These are phyloP conservation scores for Phytophthora sojae DNA, from an alignment of 352 stramenopile species.

Conservation along the genomic window DNA sequence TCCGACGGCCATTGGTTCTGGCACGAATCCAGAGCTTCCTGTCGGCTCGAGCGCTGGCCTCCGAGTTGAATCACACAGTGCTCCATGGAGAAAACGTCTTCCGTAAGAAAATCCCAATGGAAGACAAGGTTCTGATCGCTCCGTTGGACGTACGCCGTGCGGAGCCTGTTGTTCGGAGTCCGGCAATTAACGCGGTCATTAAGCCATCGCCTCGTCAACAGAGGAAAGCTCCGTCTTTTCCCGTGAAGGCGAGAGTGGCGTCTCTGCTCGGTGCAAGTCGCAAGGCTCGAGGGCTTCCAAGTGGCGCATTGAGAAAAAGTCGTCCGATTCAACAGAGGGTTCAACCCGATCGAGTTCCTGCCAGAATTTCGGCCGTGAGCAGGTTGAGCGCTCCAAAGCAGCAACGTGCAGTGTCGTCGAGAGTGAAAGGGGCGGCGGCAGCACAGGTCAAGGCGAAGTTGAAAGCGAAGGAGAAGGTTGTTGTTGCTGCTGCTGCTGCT, in stretches of 20 bases:
- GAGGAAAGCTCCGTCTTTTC: conserved; percentile 8
- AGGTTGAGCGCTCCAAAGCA: conserved; percentile 17
- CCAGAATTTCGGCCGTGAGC: conserved; percentile 15
- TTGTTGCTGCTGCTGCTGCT: conserved; percentile 5
- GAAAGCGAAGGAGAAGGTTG: conserved; percentile 15
- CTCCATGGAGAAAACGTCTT: conserved; percentile 80
- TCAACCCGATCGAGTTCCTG: conserved; percentile 19
- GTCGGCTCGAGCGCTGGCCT: conserved; percentile 53
- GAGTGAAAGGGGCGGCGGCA: conserved; percentile 5
- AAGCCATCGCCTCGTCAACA: conserved; percentile 13
- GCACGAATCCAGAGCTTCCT: conserved; percentile 74
- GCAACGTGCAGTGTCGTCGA: conserved; percentile 5
- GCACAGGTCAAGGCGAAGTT: conserved; percentile 23
- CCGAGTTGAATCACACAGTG: conserved; percentile 78
- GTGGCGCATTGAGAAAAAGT: conserved; percentile 15
- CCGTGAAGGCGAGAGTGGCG: conserved; percentile 13
- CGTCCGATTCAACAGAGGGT: conserved; percentile 16
- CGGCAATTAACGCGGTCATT: neutral
- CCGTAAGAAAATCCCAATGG: conserved; percentile 30
- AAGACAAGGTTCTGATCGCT: conserved; percentile 7
- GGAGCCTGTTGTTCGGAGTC: conserved; percentile 7
- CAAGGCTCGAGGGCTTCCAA: conserved; percentile 23
- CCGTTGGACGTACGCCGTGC: conserved; percentile 17
- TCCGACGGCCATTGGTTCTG: conserved; percentile 63
- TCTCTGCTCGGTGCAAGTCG: conserved; percentile 27